phyloP scores from a whole-genome alignment of 371 early-diverging fungal species.

The Saksenaea vasiformis region DNA sequence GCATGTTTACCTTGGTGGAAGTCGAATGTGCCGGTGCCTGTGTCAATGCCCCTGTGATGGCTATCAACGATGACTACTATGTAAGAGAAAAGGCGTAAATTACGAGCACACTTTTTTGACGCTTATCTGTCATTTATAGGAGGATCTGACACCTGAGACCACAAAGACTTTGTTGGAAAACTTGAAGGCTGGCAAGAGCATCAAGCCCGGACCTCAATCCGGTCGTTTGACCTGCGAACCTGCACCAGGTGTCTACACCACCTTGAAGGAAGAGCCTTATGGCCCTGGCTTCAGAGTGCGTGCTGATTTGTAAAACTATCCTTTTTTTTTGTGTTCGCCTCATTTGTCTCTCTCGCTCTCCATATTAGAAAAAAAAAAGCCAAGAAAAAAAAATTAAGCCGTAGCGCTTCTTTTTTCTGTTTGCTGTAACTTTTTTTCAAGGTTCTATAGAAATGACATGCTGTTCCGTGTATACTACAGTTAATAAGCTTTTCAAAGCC shows the following conservation, averaged over 20 bases:
- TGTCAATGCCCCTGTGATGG: slow-evolving; percentile 96
- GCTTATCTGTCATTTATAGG: slow-evolving; percentile 47
- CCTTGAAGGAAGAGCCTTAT: slow-evolving; percentile 82
- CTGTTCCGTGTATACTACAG: background rate
- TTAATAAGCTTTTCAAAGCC: no score
- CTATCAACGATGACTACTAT: slow-evolving; percentile 97
- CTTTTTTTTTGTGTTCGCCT: background rate
- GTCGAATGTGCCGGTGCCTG: slow-evolving; percentile 99
- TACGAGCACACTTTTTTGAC: background rate
- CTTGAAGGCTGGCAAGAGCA: slow-evolving; percentile 75
- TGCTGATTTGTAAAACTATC: slow-evolving; percentile 68
- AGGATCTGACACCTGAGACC: slow-evolving; percentile 95
- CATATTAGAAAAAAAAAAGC: slow-evolving; percentile 5
- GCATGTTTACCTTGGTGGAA: slow-evolving; percentile 95
- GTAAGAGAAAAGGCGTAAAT: slow-evolving; percentile 43
- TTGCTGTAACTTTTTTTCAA: background rate
- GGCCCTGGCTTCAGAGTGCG: slow-evolving; percentile 94
- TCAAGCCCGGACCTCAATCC: slow-evolving; percentile 84
- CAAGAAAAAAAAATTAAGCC: slow-evolving; percentile 4
- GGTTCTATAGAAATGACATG: background rate
- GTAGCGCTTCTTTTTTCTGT: background rate
- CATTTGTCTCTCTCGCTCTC: slow-evolving; percentile 7
- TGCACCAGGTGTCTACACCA: slow-evolving; percentile 79
- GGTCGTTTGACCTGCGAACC: slow-evolving; percentile 87
- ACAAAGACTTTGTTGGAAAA: slow-evolving; percentile 87